Conservation (phyloP, 192 early-diverging fungal species). For the Allomyces macrogynus region DNA sequence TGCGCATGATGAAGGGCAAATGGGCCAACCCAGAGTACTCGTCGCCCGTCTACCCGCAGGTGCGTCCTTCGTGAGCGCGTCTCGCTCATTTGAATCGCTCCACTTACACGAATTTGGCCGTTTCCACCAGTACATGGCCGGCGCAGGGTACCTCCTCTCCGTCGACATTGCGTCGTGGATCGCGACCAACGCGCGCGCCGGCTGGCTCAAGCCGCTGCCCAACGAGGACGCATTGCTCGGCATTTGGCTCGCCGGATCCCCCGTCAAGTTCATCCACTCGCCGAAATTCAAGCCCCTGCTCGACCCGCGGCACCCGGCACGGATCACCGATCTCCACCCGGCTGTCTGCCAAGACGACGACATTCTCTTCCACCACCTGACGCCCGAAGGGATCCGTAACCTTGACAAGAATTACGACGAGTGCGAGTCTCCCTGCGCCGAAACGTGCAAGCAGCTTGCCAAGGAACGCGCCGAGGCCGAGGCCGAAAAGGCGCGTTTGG, state of each 20-base stretch:
- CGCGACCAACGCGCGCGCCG: not conserved
- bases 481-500: no score
- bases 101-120: no score
- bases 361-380: not conserved
- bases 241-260: not conserved
- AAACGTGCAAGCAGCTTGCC: not conserved
- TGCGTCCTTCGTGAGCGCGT: no score
- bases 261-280: not conserved
- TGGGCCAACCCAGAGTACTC: not conserved
- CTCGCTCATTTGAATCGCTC: no score
- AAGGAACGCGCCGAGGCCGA: not conserved
- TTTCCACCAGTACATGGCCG: not conserved
- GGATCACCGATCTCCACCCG: not conserved
- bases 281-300: not conserved
- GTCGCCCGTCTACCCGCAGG: not conserved
- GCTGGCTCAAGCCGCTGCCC: conserved; percentile 1
- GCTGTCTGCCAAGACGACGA: not conserved
- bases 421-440: not conserved
- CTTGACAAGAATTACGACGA: not conserved
- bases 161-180: not conserved
- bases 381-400: not conserved
- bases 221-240: not conserved
- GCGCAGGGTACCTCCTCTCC: not conserved
- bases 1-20: not conserved
- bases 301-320: not conserved